These are phyloP conservation scores for Hypoxylon lienhwacheense DNA, from an alignment of 495 filamentous ascomycete species.

Conservation along the genomic window DNA sequence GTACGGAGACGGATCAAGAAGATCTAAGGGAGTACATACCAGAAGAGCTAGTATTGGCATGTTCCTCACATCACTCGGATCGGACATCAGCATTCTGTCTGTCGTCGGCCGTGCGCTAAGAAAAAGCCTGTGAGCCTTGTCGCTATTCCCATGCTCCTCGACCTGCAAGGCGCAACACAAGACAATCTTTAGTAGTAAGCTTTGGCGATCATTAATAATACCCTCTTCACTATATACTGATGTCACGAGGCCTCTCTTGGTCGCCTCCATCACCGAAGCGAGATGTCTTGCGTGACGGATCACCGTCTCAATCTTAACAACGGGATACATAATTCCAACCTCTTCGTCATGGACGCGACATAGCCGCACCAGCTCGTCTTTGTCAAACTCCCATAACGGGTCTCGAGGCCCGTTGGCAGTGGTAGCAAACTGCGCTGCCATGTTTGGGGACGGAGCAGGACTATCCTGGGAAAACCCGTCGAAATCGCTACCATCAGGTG, in stretches of 20 bases:
- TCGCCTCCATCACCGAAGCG: slow-evolving; percentile 66
- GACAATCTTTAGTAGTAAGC: slow-evolving; percentile 75
- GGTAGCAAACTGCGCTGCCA: slow-evolving; percentile 39
- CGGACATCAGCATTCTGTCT: slow-evolving; percentile 67
- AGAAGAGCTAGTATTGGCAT: slow-evolving; percentile 74
- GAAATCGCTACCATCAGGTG: slow-evolving; percentile 59
- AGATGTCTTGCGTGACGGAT: slow-evolving; percentile 65
- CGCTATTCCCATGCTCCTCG: slow-evolving; percentile 75
- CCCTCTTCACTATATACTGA: slow-evolving; percentile 51
- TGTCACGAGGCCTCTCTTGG: slow-evolving; percentile 33
- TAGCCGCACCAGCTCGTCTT: slow-evolving; percentile 71
- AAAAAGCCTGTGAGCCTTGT: slow-evolving; percentile 69
- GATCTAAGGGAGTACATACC: slow-evolving; percentile 44
- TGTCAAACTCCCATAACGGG: slow-evolving; percentile 72
- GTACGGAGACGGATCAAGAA: not conserved
- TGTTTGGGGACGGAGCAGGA: slow-evolving; percentile 52
- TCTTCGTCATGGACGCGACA: slow-evolving; percentile 79
- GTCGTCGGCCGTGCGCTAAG: slow-evolving; percentile 68
- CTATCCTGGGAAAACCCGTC: slow-evolving; percentile 59
- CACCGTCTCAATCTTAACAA: slow-evolving; percentile 69
- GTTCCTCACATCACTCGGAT: slow-evolving; percentile 64
- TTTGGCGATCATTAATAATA: slow-evolving; percentile 66
- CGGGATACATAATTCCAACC: slow-evolving; percentile 83
- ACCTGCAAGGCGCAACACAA: slow-evolving; percentile 72
- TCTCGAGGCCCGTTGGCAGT: slow-evolving; percentile 57